These are phyloP conservation scores for Hirschioporus abietinus DNA, from an alignment of 768 basidiomycete genomes.

Conservation along the genomic window DNA sequence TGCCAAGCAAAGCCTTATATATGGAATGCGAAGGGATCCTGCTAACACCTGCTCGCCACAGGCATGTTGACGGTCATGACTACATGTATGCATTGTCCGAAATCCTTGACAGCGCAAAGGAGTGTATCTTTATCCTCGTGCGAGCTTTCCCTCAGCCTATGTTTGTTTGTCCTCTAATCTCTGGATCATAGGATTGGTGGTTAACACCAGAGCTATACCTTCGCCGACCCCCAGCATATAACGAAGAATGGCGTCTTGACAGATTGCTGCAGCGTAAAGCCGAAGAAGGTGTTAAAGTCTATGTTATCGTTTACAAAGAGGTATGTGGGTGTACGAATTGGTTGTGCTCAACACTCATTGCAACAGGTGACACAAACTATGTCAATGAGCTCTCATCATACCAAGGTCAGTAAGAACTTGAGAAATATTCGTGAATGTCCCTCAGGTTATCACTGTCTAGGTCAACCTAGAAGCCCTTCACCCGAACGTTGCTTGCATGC, in stretches of 20 bases:
- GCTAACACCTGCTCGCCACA: slow-evolving; percentile 16
- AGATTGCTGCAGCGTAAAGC: slow-evolving; percentile 82
- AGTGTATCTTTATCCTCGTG: slow-evolving; percentile 85
- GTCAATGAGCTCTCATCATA: slow-evolving; percentile 82
- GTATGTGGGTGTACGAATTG: slow-evolving; percentile 26
- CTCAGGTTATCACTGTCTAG: slow-evolving; percentile 27
- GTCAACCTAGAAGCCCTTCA: slow-evolving; percentile 76
- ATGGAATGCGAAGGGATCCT: slow-evolving; percentile 5
- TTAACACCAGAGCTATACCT: slow-evolving; percentile 93
- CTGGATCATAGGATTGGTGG: slow-evolving; percentile 71
- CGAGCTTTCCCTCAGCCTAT: slow-evolving; percentile 13
- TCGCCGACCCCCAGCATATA: slow-evolving; percentile 80
- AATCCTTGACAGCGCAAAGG: slow-evolving; percentile 74
- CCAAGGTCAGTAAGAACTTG: slow-evolving; percentile 44
- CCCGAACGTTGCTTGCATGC: slow-evolving; percentile 82
- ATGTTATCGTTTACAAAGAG: slow-evolving; percentile 94
- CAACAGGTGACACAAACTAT: slow-evolving; percentile 81
- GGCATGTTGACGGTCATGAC: slow-evolving; percentile 94
- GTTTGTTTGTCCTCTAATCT: background rate
- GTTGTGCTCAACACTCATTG: background rate
- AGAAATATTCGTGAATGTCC: background rate
- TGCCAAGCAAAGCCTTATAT: slow-evolving; percentile 12
- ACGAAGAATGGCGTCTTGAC: slow-evolving; percentile 89
- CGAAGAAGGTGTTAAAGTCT: slow-evolving; percentile 84
- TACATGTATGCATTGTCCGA: slow-evolving; percentile 95